Conservation (phyloP, 2,329 filamentous ascomycete genomes). For the Diplodia seriata region DNA sequence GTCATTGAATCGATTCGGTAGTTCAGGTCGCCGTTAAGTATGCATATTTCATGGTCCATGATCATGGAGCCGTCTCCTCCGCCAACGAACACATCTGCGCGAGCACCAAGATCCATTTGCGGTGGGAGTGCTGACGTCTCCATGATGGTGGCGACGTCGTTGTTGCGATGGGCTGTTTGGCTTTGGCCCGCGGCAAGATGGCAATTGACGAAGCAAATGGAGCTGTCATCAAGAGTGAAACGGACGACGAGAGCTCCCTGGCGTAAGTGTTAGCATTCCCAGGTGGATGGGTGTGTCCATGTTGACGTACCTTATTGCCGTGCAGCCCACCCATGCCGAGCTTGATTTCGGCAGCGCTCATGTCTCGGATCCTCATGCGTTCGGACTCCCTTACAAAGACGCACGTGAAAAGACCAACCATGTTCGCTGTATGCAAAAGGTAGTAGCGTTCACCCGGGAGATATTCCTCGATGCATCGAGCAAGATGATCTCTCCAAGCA, state of each 20-base stretch:
- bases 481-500: slow-evolving; percentile 91
- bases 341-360: slow-evolving; percentile 86
- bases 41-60: slow-evolving; percentile 95
- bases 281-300: not conserved
- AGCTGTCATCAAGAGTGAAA: slow-evolving; percentile 93
- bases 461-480: slow-evolving; percentile 80
- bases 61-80: slow-evolving; percentile 97
- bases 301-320: slow-evolving; percentile 76
- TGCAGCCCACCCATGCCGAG: slow-evolving; percentile 94
- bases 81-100: slow-evolving; percentile 81
- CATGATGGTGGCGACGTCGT: slow-evolving; percentile 88
- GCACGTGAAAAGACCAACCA: slow-evolving; percentile 95
- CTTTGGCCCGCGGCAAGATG: slow-evolving; percentile 94
- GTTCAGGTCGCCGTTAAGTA: slow-evolving; percentile 95
- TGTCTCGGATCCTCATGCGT: slow-evolving; percentile 75
- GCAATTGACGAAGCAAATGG: slow-evolving; percentile 95
- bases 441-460: slow-evolving; percentile 82
- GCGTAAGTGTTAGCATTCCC: not conserved
- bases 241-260: slow-evolving; percentile 84
- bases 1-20: slow-evolving; percentile 98
- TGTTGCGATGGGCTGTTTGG: slow-evolving; percentile 88
- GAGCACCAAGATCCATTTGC: slow-evolving; percentile 68
- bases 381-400: slow-evolving; percentile 88
- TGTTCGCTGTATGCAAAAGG: slow-evolving; percentile 83
- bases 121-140: slow-evolving; percentile 77